Evolutionary conservation across 768 basidiomycete species (phyloP).

Genomic region (Pleurotus eryngii): DNA sequence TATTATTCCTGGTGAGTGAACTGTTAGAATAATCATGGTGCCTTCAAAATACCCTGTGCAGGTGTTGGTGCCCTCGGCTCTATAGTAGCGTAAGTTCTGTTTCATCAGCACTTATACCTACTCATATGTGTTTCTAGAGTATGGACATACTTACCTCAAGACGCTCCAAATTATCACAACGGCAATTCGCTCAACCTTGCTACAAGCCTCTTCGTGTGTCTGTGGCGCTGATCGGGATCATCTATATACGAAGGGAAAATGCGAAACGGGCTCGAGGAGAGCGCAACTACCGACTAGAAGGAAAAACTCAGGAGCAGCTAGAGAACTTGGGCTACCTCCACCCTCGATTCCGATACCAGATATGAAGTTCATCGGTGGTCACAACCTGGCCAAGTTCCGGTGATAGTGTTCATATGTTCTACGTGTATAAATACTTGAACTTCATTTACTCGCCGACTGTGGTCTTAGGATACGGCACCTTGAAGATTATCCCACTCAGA

Average conservation of each 20-base stretch:
- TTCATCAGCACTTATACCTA: background rate
- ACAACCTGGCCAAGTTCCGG: too few relatives aligned
- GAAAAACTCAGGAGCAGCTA: conserved; percentile 33
- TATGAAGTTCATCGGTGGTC: conserved; percentile 11
- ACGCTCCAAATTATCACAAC: conserved; percentile 43
- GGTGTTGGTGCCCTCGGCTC: conserved; percentile 42
- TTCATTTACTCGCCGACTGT: too few relatives aligned
- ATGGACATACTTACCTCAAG: conserved; percentile 44
- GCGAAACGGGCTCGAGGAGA: conserved; percentile 38
- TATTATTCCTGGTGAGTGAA: conserved; percentile 34
- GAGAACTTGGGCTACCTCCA: conserved; percentile 42
- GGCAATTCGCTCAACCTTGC: conserved; percentile 46
- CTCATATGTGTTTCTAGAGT: conserved; percentile 24
- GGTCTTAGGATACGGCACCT: too few relatives aligned
- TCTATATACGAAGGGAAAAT: conserved; percentile 42
- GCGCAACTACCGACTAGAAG: conserved; percentile 36
- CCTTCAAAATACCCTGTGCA: conserved; percentile 8
- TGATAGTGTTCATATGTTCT: too few relatives aligned
- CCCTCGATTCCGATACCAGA: conserved; percentile 41
- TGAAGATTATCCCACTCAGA: too few relatives aligned
- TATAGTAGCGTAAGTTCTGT: conserved; percentile 36
- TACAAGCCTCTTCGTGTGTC: conserved; percentile 27
- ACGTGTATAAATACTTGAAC: too few relatives aligned
- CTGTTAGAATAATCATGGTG: background rate
- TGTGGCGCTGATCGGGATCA: conserved; percentile 26